Evolutionary conservation across 306 rosid genomes (phyloP).

Genomic region (Casuarina glauca): DNA sequence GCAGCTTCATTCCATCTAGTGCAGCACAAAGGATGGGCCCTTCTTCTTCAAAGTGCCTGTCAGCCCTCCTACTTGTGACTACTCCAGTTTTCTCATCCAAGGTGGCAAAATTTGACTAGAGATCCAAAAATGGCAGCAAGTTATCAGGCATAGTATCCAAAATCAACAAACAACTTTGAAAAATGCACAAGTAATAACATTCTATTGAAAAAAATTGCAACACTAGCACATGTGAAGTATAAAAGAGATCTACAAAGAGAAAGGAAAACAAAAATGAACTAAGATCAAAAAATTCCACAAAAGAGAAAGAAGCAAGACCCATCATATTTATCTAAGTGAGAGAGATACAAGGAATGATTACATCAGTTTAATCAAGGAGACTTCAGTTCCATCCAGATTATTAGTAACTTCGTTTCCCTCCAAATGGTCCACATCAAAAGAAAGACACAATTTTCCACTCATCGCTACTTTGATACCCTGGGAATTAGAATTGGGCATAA

Average conservation of each 20-base stretch:
- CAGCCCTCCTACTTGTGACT: conserved; percentile 86
- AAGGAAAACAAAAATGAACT: not conserved
- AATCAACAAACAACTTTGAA: not conserved
- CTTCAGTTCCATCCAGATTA: not conserved
- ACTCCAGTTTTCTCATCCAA: conserved; percentile 82
- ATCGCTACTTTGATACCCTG: not conserved
- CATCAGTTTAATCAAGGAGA: conserved; percentile 1
- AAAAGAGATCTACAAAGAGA: not conserved
- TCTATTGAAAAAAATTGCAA: not conserved
- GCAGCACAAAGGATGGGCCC: conserved; percentile 91
- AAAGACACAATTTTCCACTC: not conserved
- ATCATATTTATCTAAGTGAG: too few species aligned
- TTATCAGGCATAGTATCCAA: conserved; percentile 21
- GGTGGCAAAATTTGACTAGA: conserved; percentile 91
- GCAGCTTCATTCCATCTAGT: conserved; percentile 86
- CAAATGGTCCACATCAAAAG: not conserved
- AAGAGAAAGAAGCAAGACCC: too few species aligned
- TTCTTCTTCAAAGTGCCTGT: conserved; percentile 96
- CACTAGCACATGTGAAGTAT: not conserved
- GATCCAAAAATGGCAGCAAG: conserved; percentile 22
- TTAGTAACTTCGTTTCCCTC: not conserved
- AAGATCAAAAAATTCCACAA: not conserved
- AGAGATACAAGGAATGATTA: not conserved
- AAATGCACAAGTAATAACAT: not conserved
- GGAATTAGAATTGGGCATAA: not conserved